Percentiles rank a stretch among this genome's conserved stretches.
phyloP scores from a whole-genome alignment of 176 grass and related monocot species.

The Typha latifolia region DNA sequence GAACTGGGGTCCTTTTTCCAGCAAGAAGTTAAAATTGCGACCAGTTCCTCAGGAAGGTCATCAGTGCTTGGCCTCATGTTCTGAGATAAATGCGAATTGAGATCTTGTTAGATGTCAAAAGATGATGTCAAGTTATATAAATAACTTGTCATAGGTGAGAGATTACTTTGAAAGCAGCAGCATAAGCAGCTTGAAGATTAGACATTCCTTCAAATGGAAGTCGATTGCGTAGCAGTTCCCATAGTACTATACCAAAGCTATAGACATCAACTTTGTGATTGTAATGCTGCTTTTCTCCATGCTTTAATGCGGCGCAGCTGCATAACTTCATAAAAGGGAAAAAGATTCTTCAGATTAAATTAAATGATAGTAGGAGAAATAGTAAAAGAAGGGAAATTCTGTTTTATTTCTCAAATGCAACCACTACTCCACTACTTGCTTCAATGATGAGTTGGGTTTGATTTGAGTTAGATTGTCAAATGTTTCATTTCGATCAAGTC shows the following conservation, averaged over 20 bases:
- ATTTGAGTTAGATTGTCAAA: no score
- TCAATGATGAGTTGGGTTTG: no score
- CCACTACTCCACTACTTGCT: no score
- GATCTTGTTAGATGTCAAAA: not conserved
- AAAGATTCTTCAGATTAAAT: conserved; percentile 16
- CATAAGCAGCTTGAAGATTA: conserved; percentile 94
- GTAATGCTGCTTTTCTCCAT: conserved; percentile 99
- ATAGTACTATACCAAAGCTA: conserved; percentile 94
- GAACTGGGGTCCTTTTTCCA: conserved; percentile 89
- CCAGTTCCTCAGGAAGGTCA: conserved; percentile 61
- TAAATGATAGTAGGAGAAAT: conserved; percentile 14
- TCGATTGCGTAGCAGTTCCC: conserved; percentile 85
- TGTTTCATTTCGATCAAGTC: no score
- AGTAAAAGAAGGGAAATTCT: not conserved
- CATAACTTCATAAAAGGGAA: conserved; percentile 42
- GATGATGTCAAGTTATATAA: not conserved
- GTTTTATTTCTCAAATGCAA: no score
- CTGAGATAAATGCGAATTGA: conserved; percentile 32
- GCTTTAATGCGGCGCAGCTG: conserved; percentile 89
- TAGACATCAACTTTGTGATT: conserved; percentile 99
- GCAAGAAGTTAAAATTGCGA: conserved; percentile 70
- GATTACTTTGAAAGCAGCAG: conserved; percentile 96
- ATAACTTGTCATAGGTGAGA: not conserved
- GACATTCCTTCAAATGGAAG: conserved; percentile 99
- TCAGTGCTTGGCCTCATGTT: conserved; percentile 87